These are phyloP conservation scores for Staphylotrichum tortipilum DNA, from an alignment of 495 filamentous ascomycete genomes.

Conservation along the genomic window DNA sequence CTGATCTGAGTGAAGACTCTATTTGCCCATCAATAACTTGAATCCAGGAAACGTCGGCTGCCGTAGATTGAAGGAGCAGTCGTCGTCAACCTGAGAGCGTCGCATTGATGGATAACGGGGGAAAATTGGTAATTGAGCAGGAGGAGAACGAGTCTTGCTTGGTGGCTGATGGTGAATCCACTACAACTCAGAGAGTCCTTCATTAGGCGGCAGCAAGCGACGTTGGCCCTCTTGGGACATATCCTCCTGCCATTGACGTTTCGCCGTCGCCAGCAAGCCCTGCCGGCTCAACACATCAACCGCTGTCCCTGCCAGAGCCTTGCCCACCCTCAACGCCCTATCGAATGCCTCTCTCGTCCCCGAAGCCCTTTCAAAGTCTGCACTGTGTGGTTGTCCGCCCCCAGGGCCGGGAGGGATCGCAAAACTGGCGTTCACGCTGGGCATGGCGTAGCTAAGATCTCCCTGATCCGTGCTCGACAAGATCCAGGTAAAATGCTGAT, in stretches of 20 bases:
- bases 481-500: not conserved
- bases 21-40: too few relatives aligned
- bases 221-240: too few relatives aligned
- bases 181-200: too few relatives aligned
- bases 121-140: too few relatives aligned
- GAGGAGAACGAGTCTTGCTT: too few relatives aligned
- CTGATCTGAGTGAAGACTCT: too few relatives aligned
- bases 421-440: conserved; percentile 53
- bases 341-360: conserved; percentile 46
- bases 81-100: too few relatives aligned
- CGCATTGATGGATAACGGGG: too few relatives aligned
- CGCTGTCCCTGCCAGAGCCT: conserved; percentile 46
- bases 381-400: conserved; percentile 49
- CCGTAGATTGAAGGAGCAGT: too few relatives aligned
- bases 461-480: conserved; percentile 53
- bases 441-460: conserved; percentile 57
- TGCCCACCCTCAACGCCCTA: conserved; percentile 45
- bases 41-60: too few relatives aligned
- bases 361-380: conserved; percentile 49
- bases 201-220: too few relatives aligned
- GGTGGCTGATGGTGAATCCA: too few relatives aligned
- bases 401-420: conserved; percentile 37
- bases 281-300: conserved; percentile 44
- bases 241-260: conserved; percentile 21
- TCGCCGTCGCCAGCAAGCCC: conserved; percentile 35